Percentiles rank a stretch among this genome's conserved stretches.
Evolutionary conservation across 257 asterid species (phyloP).

Genomic region (Vinca minor): DNA sequence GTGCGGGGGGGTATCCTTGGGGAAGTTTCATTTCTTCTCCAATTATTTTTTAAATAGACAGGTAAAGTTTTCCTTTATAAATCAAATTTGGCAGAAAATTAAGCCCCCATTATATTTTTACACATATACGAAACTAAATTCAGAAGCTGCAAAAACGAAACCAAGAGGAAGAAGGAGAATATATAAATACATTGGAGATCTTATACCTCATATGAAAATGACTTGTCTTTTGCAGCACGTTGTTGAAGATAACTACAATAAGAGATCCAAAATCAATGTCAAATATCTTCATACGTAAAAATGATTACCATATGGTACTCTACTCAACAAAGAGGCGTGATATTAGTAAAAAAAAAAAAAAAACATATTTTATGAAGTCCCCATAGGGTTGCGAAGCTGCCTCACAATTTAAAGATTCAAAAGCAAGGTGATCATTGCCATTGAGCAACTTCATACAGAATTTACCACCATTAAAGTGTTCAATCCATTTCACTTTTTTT

Average conservation of each 20-base stretch:
- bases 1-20: too few species aligned
- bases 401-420: not conserved
- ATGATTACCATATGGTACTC: not conserved
- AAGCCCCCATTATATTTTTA: not conserved
- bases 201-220: constrained; percentile 84
- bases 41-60: not conserved
- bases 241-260: constrained; percentile 79
- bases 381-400: not conserved
- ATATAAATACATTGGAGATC: not conserved
- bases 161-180: not conserved
- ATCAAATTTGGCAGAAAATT: not conserved
- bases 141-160: not conserved
- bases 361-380: not conserved
- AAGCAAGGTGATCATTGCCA: not conserved
- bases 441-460: not conserved
- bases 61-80: not conserved
- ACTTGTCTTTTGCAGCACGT: constrained; percentile 62
- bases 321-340: not conserved
- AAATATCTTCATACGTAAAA: constrained; percentile 3
- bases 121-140: not conserved
- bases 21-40: not conserved
- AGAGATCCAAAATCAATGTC: constrained; percentile 11
- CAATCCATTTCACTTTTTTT: too few species aligned
- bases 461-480: not conserved
- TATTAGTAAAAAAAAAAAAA: not conserved